Conservation (phyloP, 306 rosid genomes). For the Macrotyloma uniflorum region DNA sequence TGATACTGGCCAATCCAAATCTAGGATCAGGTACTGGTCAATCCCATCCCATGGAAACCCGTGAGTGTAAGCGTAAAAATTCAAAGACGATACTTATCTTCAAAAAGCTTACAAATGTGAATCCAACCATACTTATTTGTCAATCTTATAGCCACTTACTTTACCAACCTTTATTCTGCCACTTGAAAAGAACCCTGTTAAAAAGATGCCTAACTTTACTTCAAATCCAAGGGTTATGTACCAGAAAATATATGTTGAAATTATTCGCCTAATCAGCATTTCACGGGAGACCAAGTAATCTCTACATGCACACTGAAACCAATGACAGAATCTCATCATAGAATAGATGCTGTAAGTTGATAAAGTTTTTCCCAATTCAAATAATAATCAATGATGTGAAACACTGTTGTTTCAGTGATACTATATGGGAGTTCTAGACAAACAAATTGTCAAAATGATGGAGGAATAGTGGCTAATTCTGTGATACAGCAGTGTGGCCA, state of each 20-base stretch:
- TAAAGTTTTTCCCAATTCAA: not conserved
- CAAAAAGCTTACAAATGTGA: too few species aligned
- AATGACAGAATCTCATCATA: not conserved
- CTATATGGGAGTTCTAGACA: not conserved
- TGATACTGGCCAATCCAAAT: too few species aligned
- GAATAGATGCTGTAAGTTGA: not conserved
- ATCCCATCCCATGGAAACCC: too few species aligned
- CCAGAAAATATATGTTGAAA: not conserved
- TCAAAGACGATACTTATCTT: too few species aligned
- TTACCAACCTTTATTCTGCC: not conserved
- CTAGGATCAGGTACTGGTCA: not conserved
- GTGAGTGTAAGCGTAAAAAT: too few species aligned
- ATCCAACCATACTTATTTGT: not conserved
- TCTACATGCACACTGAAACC: not conserved
- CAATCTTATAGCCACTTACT: not conserved
- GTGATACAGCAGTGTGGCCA: constrained; percentile 60
- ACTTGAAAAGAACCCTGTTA: not conserved
- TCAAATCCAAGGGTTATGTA: not conserved
- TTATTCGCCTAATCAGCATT: not conserved
- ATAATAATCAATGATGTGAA: not conserved
- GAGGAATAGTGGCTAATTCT: constrained; percentile 42
- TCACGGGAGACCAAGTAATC: not conserved
- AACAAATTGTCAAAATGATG: not conserved
- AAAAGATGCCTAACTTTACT: not conserved
- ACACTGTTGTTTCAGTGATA: not conserved